phyloP scores from a whole-genome alignment of 495 filamentous ascomycete genomes.

The Trichoderma virens region DNA sequence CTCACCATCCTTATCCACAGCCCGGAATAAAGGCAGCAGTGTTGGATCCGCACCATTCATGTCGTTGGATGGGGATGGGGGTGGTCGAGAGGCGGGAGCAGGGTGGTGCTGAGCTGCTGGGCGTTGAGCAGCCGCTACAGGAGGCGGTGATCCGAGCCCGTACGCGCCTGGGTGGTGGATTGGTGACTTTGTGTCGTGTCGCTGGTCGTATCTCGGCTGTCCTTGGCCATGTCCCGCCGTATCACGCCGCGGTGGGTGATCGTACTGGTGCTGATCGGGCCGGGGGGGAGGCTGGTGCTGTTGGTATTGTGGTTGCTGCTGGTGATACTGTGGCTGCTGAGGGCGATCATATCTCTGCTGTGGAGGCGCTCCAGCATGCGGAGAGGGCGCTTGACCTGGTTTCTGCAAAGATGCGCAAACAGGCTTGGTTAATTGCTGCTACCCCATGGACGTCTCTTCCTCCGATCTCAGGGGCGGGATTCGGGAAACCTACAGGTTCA shows the following conservation, averaged over 20 bases:
- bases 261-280: slow-evolving; percentile 16
- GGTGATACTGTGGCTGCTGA: slow-evolving; percentile 34
- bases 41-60: slow-evolving; percentile 60
- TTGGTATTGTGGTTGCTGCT: slow-evolving; percentile 24
- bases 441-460: not conserved
- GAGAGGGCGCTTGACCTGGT: slow-evolving; percentile 15
- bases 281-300: slow-evolving; percentile 14
- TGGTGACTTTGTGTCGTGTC: not conserved
- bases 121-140: slow-evolving; percentile 37
- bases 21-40: slow-evolving; percentile 79
- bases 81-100: slow-evolving; percentile 51
- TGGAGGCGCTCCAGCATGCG: slow-evolving; percentile 27
- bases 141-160: slow-evolving; percentile 27
- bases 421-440: not conserved
- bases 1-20: slow-evolving; percentile 77
- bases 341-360: slow-evolving; percentile 12
- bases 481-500: slow-evolving; percentile 59
- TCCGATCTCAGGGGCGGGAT: slow-evolving; percentile 1
- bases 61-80: slow-evolving; percentile 53
- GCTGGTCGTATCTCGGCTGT: slow-evolving; percentile 14
- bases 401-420: slow-evolving; percentile 1
- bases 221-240: not conserved
- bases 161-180: not conserved
- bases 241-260: slow-evolving; percentile 25
- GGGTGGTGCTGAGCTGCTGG: slow-evolving; percentile 44